Evolutionary conservation across 2,329 filamentous ascomycete species (phyloP), one percentile per base, ranked within the genome.

Genomic region (Dryadomyces quercus-mongolicae): DNA sequence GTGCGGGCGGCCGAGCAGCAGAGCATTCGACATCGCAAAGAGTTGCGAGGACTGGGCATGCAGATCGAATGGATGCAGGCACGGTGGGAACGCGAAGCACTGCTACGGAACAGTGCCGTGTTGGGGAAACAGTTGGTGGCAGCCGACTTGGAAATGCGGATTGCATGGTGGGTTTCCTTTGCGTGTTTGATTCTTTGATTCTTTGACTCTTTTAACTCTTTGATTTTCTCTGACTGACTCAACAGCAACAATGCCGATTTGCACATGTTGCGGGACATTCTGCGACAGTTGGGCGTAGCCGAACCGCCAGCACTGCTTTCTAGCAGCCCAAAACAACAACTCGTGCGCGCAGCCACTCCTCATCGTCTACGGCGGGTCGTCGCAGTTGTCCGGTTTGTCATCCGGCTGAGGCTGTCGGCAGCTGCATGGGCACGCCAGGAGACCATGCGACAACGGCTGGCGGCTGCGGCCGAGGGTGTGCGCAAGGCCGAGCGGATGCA

Each of bases 61-160:
- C 91, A 97, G 70, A 92, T 97, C 66, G 81, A 90, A 63, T 97
- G 88, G 82, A 81, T 97, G 67, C 82, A 90, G 62, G 88, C 88
- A 2, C 82, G 85, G 52, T 87, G 86, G 71, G 78, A 81, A 65
- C 80, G 93, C 36, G 92, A 96, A 69, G 82, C 88, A 61, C 81
- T 79, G 51, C 84, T 97, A 70, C 80, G 93, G 45, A 77, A 79
- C 58, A 88, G 91, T 63, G 80, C 92, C 36, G 87, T 86, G 9
- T 95, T 85, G 70, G 88, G 88, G 59, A 98, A 98, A 76, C 82
- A 79, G 60, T 91, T 88, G 67, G 81, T 96, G 70, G 70, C 84
- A 62, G 75, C 88, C 67, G 83, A 89, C 68, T 81, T 94, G 53
- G 82, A 90, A 62, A 81, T 95, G 63, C 90, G 89, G 62, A 85